Evolutionary conservation across 1,139 yeast species (phyloP), one percentile per base, ranked within the genome.

Genomic region (Hansenula sp.): DNA sequence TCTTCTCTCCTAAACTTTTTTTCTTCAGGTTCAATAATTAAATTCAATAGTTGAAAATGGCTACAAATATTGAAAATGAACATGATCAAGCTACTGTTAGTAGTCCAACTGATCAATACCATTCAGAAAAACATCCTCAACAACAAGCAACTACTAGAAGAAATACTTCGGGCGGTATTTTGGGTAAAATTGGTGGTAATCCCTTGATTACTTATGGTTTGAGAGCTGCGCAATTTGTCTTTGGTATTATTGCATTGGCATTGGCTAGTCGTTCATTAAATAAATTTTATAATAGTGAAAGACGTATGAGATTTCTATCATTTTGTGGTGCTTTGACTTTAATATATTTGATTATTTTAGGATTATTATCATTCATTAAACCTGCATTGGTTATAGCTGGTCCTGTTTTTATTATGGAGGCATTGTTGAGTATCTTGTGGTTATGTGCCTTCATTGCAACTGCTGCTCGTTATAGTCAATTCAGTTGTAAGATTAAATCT

Each of bases 41-140:
- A n/a, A n/a, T n/a, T n/a, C n/a, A n/a, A n/a, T n/a, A n/a, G n/a
- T n/a, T n/a, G n/a, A n/a, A n/a, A n/a, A n/a, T n/a, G n/a, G n/a
- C n/a, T n/a, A n/a, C n/a, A n/a, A n/a, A n/a, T n/a, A n/a, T n/a
- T n/a, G n/a, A n/a, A n/a, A 25, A 19, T 18, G 47, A 47, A 17
- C 53, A 54, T 34, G 57, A 53, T 34, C 49, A 52, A 42, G 51
- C 57, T 21, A 53, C 55, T 8, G 50, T 52, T 19, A 38, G 42
- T 33, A 50, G 54, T 10, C 54, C 54, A 29, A 47, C 49, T 13
- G 41, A 42, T 5, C 50, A 44, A 8, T 47, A 48, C 18, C 46
- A 45, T 4, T 41, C 42, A 12, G 54, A 51, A 38, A 49, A 51
- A 43, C 33, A 46, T 30, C 17, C 29, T 6, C 41, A 32, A 25